Evolutionary conservation across 768 basidiomycete species (phyloP).

Genomic region (Collybia nuda): DNA sequence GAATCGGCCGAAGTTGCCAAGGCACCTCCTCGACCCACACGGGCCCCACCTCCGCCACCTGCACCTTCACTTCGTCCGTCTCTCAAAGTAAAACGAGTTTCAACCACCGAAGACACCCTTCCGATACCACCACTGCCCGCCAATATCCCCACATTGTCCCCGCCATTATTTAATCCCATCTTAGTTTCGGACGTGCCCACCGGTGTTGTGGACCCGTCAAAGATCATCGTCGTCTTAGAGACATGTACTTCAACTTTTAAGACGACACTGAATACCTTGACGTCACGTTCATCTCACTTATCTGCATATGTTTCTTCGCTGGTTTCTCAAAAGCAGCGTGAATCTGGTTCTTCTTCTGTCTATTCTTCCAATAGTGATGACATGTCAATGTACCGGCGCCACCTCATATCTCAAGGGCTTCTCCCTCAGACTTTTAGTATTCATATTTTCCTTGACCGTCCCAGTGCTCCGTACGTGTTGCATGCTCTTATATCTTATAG

Average conservation of each 20-base stretch:
- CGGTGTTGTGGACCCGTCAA: conserved; percentile 50
- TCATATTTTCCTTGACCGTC: conserved; percentile 78
- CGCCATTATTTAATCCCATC: conserved; percentile 65
- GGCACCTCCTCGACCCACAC: conserved; percentile 32
- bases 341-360: conserved; percentile 53
- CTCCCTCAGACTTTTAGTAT: conserved; percentile 47
- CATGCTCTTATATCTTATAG: background rate
- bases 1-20: conserved; percentile 24
- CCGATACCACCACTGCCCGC: conserved; percentile 51
- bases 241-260: conserved; percentile 66
- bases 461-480: conserved; percentile 71
- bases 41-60: conserved; percentile 17
- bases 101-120: conserved; percentile 37
- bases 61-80: conserved; percentile 34
- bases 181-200: conserved; percentile 60
- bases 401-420: conserved; percentile 61
- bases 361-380: conserved; percentile 54
- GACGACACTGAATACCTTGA: conserved; percentile 66
- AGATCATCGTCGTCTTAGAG: conserved; percentile 70
- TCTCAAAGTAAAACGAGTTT: conserved; percentile 31
- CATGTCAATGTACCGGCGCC: conserved; percentile 58
- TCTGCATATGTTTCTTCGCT: conserved; percentile 55
- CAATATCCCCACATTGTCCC: conserved; percentile 35
- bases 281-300: conserved; percentile 68
- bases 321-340: conserved; percentile 30